phyloP scores from a whole-genome alignment of 2,329 filamentous ascomycete species.

The Fusarium abutilonis region DNA sequence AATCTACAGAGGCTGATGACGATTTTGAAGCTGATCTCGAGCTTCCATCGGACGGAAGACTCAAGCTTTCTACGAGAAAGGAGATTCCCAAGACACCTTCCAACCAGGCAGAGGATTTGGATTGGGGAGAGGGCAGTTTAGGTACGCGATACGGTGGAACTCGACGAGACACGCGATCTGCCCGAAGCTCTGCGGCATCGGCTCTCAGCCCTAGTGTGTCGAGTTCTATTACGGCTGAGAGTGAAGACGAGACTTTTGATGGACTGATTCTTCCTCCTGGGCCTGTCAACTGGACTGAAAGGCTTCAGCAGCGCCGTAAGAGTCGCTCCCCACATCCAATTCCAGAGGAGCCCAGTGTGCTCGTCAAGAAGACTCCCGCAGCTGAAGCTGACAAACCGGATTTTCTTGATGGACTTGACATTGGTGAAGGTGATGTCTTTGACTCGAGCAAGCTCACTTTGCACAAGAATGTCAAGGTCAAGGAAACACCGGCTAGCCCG shows the following conservation, averaged over 20 bases:
- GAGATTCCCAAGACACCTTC: slow-evolving; percentile 72
- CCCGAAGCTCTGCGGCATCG: slow-evolving; percentile 86
- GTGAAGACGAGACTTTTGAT: slow-evolving; percentile 90
- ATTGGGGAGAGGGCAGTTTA: slow-evolving; percentile 93
- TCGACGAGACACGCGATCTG: slow-evolving; percentile 78
- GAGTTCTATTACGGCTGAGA: slow-evolving; percentile 90
- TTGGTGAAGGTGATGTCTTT: slow-evolving; percentile 85
- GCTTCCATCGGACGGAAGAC: slow-evolving; percentile 71
- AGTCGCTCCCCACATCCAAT: slow-evolving; percentile 65
- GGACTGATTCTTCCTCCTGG: slow-evolving; percentile 87
- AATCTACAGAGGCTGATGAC: slow-evolving; percentile 59
- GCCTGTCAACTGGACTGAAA: slow-evolving; percentile 82
- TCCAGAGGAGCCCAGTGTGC: slow-evolving; percentile 51
- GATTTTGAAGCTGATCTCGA: slow-evolving; percentile 79
- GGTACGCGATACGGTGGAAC: slow-evolving; percentile 92
- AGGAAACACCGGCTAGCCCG: slow-evolving; percentile 75
- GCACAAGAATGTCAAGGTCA: slow-evolving; percentile 92
- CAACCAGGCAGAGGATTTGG: slow-evolving; percentile 77
- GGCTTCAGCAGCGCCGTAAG: slow-evolving; percentile 76
- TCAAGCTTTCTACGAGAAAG: slow-evolving; percentile 70
- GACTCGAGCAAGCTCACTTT: slow-evolving; percentile 82
- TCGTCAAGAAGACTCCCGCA: slow-evolving; percentile 47
- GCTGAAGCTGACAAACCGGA: slow-evolving; percentile 71
- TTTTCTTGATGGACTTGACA: slow-evolving; percentile 85
- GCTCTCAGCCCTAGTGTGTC: slow-evolving; percentile 92